Conservation (phyloP, 23 red algal genomes). For the Cyanidiococcus yangmingshanensis region DNA sequence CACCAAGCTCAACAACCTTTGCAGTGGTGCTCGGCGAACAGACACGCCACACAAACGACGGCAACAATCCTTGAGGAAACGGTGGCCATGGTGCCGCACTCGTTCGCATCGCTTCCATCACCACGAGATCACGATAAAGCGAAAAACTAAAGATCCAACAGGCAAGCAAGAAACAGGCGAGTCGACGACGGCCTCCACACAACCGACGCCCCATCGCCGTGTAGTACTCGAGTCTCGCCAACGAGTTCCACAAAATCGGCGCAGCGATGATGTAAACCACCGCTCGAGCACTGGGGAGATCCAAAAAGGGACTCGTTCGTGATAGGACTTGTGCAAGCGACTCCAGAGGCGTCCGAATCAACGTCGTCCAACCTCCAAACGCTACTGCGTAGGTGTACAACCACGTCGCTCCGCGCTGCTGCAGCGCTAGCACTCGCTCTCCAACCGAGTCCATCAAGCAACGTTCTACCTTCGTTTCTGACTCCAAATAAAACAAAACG, state of each 20-base stretch:
- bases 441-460: neutral
- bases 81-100: constrained; percentile 14
- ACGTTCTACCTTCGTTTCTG: too few relatives aligned
- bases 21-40: neutral
- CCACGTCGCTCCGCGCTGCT: neutral
- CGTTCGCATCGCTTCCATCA: constrained; percentile 50
- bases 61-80: neutral
- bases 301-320: neutral
- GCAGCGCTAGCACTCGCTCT: neutral
- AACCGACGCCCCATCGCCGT: constrained; percentile 43
- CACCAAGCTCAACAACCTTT: constrained; percentile 5
- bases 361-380: neutral
- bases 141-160: constrained; percentile 68
- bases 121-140: constrained; percentile 67
- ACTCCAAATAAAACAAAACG: too few relatives aligned
- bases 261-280: constrained; percentile 43
- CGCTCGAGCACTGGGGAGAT: constrained; percentile 42
- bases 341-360: neutral
- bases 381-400: neutral
- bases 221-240: constrained; percentile 65
- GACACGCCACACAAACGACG: neutral
- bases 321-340: neutral
- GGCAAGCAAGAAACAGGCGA: constrained; percentile 55
- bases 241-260: constrained; percentile 76
- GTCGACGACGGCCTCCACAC: constrained; percentile 25